Evolutionary conservation across 371 early-diverging fungal species (phyloP).

Genomic region (Rhizomucor miehei): DNA sequence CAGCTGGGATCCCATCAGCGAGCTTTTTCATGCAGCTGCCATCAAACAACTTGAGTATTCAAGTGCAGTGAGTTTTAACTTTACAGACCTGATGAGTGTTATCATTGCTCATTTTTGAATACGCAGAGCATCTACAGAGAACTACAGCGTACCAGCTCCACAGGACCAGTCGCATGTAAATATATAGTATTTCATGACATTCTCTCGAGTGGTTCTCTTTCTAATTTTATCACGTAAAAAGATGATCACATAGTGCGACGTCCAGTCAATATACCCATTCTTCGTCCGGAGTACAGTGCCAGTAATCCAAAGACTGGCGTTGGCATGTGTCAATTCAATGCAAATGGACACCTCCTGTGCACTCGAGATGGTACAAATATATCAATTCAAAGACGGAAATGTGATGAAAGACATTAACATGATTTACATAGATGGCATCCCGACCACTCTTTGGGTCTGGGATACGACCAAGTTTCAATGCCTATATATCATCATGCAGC

Average conservation of each 20-base stretch:
- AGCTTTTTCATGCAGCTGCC: conserved; percentile 40
- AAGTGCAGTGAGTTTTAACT: not conserved
- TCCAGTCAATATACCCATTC: conserved; percentile 40
- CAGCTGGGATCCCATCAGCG: conserved; percentile 49
- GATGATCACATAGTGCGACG: conserved; percentile 20
- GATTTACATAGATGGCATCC: conserved; percentile 52
- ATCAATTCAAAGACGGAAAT: conserved; percentile 9
- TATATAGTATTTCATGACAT: no score
- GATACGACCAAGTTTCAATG: conserved; percentile 38
- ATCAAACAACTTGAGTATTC: not conserved
- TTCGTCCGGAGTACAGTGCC: conserved; percentile 57
- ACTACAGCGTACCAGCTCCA: no score
- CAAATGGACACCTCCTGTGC: conserved; percentile 50
- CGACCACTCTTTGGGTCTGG: conserved; percentile 66
- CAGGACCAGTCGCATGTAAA: no score
- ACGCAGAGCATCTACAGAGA: no score
- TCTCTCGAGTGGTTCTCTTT: no score
- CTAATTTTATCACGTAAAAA: no score
- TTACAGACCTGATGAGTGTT: not conserved
- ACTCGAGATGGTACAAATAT: conserved; percentile 44
- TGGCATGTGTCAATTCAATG: conserved; percentile 55
- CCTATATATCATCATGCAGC: conserved; percentile 46
- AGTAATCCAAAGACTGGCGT: conserved; percentile 61
- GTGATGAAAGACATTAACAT: conserved; percentile 1
- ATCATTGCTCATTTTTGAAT: no score